Base-by-base conservation (phyloP, 345 rosid genomes). In the Bretschneidera sinensis region DNA sequence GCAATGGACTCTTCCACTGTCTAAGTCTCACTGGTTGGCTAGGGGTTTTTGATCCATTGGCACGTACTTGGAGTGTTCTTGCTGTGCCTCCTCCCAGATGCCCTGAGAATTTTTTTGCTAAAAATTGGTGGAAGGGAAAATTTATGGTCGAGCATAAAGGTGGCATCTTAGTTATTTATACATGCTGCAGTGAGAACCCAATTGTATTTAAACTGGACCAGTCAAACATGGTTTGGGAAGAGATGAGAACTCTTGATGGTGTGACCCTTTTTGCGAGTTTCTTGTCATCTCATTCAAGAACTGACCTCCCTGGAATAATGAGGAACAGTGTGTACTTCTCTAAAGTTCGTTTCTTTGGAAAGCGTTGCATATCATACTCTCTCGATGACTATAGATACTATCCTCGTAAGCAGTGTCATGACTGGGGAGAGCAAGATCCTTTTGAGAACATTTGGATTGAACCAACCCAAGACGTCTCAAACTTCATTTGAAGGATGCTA, bases 271-370 rank as follows among this genome's bases (percentile, higher is more conserved):
- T 84, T 57, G 87, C 88, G 1, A 77, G 87, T 67, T 83, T 83
- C 74, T 69, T 77, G 75, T 68, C 87, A 59, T 77, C 87, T 28
- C 81, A 71, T 54, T 65, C 89, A 48, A 70, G 80, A 71, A 74
- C 63, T 2, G 76, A 79, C 51, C 81, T 80, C 24, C 78, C 70
- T 0, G 86, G 88, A 62, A 76, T 64, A 55, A 76, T 71, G 81
- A 73, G 79, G 53, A 81, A 88, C 79, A 81, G 78, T 58, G 61
- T 85, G 31, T 86, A 79, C 77, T 76, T 88, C 85, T 73, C 87
- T n/a, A 84, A 81, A 72, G 83, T 81, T 23, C 86, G 86, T 51
- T 79, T 79, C 75, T 84, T 73, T 71, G 89, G 89, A 58, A 84
- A 69, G 63, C 86, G 81, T 20, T 84, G 89, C 79, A 75, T 84